Base-by-base conservation (phyloP, 129 eudicot species). In the Ambrosia trifida region DNA sequence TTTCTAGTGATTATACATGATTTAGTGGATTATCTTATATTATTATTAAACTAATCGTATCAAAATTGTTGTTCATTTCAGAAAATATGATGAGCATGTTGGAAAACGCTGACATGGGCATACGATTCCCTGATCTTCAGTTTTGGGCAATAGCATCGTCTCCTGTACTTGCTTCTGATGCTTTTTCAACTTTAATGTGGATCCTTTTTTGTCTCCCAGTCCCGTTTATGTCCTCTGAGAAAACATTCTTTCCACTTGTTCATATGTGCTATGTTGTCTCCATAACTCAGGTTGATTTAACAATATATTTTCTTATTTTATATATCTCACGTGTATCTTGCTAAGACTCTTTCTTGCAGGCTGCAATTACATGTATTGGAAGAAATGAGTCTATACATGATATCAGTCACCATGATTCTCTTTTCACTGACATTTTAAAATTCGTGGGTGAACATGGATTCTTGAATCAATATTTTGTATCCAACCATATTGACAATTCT, bases 121-220 rank as follows among this genome's bases (percentile, higher is more conserved):
- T 77, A 60, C 76, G 43, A 59, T 87, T 68, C 64, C 95, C 93
- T 1, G 99, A 90, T 66, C 76, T 81, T 66, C 93, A 88, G 32
- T 83, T 94, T 56, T 94, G 96, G 96, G 75, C 78, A 70, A 87
- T 81, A 69, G 96, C 96, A 61, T 83, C 88, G 11, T 75, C 75
- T 75, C 99, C 99, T 62, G 76, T 94, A 52, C 86, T 94, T 56
- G 81, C 90, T 43, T 81, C 78, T 65, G 99, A 94, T 87, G 83
- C 94, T 24, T 94, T 94, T 76, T 90, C 99, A 14, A 80, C 99
- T 56, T 81, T 94, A 59, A 90, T 94, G 99, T 94, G 97, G 99
- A 72, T 81, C 45, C 87, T 94, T 7, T 94, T 89, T 73, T 87
- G 99, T 64, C 94, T 94, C 52, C 99, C 99, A 4, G 81, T 70